Base-by-base conservation (phyloP, 306 rosid species). In the Inga leiocalycina region DNA sequence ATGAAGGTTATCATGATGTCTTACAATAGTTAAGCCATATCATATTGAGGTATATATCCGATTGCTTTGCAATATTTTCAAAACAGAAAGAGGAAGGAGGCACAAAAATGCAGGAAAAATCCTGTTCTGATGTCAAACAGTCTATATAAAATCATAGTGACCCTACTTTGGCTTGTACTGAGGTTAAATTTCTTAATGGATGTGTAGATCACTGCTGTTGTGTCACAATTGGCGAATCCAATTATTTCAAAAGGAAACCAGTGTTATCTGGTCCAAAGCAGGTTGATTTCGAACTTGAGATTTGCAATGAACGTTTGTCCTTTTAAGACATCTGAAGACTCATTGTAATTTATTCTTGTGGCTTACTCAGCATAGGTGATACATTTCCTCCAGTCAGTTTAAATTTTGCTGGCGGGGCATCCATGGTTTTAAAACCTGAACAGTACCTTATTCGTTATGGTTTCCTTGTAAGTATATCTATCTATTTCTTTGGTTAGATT, bases 341-440 rank as follows among this genome's bases (percentile, higher is more conserved):
- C 86, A 89, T 68, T 69, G 71, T 82, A 82, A 41, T 73, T 74
- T 65, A 16, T 89, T 48, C 80, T 79, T 39, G 41, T 83, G 84
- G 48, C 64, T 77, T 86, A 80, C 86, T 84, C 93, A 96, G 99
- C 85, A 45, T 89, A 71, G 83, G 82, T 78, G 92, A 88, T 84
- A 79, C 83, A 77, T 96, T 96, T 87, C 99, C 99, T 77, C 80
- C 74, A 2, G 97, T 94, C 64, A 94, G 95, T 88, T 89, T 96
- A 62, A 96, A 96, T 88, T 96, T 96, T 83, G 97, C 70, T 6
- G 96, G 91, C 19, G 89, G 93, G 82, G 99, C 94, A 62, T 87
- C 97, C 6, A 96, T 96, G 97, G 88, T 92, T 84, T 89, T 96
- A 86, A 96, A 91, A 85, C 98, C 99, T 41, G 93, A 89, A 87